A percentile compares a stretch with the other conserved stretches of the same genome.
These are phyloP conservation scores for Sphagnum fallax DNA, from an alignment of 228 moss, liverwort and hornwort species.

Conservation along the genomic window DNA sequence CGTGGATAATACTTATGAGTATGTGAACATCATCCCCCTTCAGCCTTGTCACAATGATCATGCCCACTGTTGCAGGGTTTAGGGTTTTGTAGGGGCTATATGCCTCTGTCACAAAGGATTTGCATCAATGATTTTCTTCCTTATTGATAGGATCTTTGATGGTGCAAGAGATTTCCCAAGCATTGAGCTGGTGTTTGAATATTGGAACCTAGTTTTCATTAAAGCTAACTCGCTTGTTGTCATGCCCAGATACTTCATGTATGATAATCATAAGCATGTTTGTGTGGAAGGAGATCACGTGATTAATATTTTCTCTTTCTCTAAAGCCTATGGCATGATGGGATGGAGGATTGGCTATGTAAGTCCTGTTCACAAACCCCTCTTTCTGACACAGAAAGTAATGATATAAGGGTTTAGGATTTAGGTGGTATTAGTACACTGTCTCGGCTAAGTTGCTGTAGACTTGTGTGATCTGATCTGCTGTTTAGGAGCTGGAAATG, in stretches of 20 bases:
- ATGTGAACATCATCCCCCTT: conserved; percentile 13
- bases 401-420: too few species aligned
- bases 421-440: too few species aligned
- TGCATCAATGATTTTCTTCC: too few species aligned
- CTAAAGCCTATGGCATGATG: conserved; percentile 99
- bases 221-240: background rate
- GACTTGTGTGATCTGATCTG: too few species aligned
- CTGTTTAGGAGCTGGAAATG: too few species aligned
- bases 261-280: conserved; percentile 65
- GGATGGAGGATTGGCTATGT: conserved; percentile 99
- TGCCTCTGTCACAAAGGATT: too few species aligned
- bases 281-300: conserved; percentile 91
- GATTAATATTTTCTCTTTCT: conserved; percentile 93
- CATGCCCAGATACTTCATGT: conserved; percentile 84
- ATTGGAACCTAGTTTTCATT: too few species aligned
- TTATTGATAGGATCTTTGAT: too few species aligned
- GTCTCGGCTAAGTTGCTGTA: too few species aligned
- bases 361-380: conserved; percentile 19
- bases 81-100: too few species aligned
- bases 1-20: conserved; percentile 99
- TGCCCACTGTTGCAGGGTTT: background rate
- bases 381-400: background rate
- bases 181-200: too few species aligned
- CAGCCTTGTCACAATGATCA: background rate
- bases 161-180: too few species aligned